Base-by-base conservation (phyloP, 176 grass and related monocot species). In the Neostapfia colusana region DNA sequence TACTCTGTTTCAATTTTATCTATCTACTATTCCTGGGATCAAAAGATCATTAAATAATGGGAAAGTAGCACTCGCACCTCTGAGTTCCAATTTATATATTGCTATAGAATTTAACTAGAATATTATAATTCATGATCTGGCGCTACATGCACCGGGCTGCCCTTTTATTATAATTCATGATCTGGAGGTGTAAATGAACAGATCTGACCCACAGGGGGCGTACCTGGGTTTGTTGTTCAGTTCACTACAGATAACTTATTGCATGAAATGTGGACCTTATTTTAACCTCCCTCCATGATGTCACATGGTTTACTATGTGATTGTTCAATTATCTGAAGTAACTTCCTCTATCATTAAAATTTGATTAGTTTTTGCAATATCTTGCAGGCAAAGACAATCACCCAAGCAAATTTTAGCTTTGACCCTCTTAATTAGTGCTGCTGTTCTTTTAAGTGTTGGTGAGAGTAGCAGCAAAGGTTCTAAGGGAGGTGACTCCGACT, bases 341-440 rank as follows among this genome's bases (percentile, higher is more conserved):
- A 60, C 23, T 61, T 36, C 42, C 26, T 27, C 67, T 58, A 35
- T 65, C 61, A 49, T 76, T 64, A 20, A 54, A 58, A 34, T 74
- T 43, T 77, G n/a, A 53, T 73, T 57, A 17, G 2, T 18, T 65
- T 79, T 70, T 70, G 54, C 9, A 62, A 41, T 25, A 74, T 75
- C 43, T 66, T 89, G 72, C 86, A 97, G 94, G 72, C 89, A 98
- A 25, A 98, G 90, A 69, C 95, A 98, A 88, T 98, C 95, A 26
- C 60, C 70, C 27, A 90, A 82, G 73, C 95, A 98, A 79, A 70
- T 88, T 57, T 64, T 91, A 61, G 89, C 95, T 45, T 86, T 98
- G 69, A 51, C 69, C 58, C 88, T 98, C 43, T 91, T 94, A 50
- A 88, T 98, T 48, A 57, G 76, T 67, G 95, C 89, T 61, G 91